Evolutionary conservation across 208 protist genomes (phyloP), one percentile per base, ranked within the genome.

Genomic region (Acanthamoeba lenticulata): DNA sequence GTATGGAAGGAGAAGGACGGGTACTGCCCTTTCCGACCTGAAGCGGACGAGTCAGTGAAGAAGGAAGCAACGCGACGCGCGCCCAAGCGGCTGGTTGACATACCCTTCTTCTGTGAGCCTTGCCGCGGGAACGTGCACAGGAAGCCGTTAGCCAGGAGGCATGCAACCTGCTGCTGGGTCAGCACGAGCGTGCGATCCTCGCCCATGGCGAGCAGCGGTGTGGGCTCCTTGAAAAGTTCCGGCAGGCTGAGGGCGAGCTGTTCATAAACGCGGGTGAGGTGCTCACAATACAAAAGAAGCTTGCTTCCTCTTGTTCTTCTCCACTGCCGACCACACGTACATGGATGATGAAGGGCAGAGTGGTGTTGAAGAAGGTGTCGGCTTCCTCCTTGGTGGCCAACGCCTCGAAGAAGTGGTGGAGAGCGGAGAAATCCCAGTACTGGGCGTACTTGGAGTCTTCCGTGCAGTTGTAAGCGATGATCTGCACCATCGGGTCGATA

Each of bases 91-190:
- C 2, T 38, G 24, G 29, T 38, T 44, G 24, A 45, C n/a, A 4
- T n/a, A 90, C 57, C 57, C 40, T 69, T 90, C 32, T 69, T 69
- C 5, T 34, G 57, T 45, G 19, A 9, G 42, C 57, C 83, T 21
- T 90, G 52, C 38, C 34, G 65, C 32, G 90, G 90, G 62, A 93
- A 93, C 7, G 90, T 93, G 65, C 90, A 93, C 29, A 93, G 40
- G 65, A 93, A 93, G 2, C 62, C 90, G 44, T 93, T 93, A 15
- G 90, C 90, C 65, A 93, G 52, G 17, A 93, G 90, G 52, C 62
- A 77, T 19, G 90, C 90, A 19, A 93, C 62, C 24, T 93, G 90
- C 44, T 93, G 62, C 29, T 93, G 90, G 15, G 83, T 90, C 24
- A 90, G 83, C 52, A 69, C 40, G 52, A 90, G 47, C 32, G 83